Conservation (phyloP, 2,329 filamentous ascomycete genomes). For the Amesomyces nigricolor region DNA sequence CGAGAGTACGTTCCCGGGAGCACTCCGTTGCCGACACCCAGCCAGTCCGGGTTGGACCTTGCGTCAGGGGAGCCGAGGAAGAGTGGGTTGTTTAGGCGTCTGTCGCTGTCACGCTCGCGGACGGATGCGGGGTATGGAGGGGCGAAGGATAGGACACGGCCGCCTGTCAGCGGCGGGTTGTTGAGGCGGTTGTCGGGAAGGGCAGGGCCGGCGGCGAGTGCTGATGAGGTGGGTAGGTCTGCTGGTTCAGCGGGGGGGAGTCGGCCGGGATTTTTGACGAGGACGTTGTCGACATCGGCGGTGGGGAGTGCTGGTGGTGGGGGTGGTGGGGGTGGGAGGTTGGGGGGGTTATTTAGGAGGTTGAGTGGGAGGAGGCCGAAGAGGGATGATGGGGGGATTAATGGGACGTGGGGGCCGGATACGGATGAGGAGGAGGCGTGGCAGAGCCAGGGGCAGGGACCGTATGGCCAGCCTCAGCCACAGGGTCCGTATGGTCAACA, state of each 20-base stretch:
- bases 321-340: not conserved
- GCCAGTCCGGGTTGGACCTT: conserved; percentile 42
- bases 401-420: conserved; percentile 46
- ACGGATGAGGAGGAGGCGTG: conserved; percentile 39
- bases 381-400: conserved; percentile 49
- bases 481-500: not conserved
- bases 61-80: conserved; percentile 40
- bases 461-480: not conserved
- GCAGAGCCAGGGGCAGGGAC: conserved; percentile 11
- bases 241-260: not conserved
- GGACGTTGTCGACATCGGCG: conserved; percentile 32
- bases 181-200: conserved; percentile 25
- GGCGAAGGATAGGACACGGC: conserved; percentile 23
- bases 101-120: conserved; percentile 28
- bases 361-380: conserved; percentile 38
- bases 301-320: conserved; percentile 8
- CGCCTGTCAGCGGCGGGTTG: conserved; percentile 23
- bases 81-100: conserved; percentile 28
- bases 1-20: conserved; percentile 72
- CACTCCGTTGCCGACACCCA: conserved; percentile 67
- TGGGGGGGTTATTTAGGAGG: conserved; percentile 36
- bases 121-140: conserved; percentile 18
- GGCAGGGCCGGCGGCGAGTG: conserved; percentile 21
- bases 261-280: conserved; percentile 20
- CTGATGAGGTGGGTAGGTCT: conserved; percentile 20